A percentile compares a stretch with the other conserved stretches of the same genome.
phyloP scores from a whole-genome alignment of 2,329 filamentous ascomycete genomes.

The Arthroderma sp. region DNA sequence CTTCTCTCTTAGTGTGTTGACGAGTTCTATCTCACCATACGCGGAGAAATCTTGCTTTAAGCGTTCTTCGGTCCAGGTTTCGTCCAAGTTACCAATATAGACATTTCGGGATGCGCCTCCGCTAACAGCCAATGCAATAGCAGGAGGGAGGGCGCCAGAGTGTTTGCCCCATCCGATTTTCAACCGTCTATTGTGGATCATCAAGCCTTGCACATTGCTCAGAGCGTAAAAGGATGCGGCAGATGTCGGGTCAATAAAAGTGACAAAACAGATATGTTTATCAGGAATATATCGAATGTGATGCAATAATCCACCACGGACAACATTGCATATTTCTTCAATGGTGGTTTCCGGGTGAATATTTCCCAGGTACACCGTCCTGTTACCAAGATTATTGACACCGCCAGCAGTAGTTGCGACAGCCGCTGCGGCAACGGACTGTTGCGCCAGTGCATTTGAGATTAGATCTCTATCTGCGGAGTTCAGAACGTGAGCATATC shows the following conservation, averaged over 20 bases:
- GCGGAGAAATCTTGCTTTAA: constrained; percentile 93
- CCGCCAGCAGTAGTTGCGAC: constrained; percentile 94
- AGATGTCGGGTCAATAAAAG: constrained; percentile 96
- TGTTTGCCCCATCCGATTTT: constrained; percentile 99
- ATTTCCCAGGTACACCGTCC: constrained; percentile 95
- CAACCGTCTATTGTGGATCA: constrained; percentile 96
- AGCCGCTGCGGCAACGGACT: constrained; percentile 90
- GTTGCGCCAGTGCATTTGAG: constrained; percentile 88
- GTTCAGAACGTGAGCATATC: constrained; percentile 91
- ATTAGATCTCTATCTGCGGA: constrained; percentile 93
- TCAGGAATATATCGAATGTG: constrained; percentile 98
- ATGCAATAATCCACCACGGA: constrained; percentile 85
- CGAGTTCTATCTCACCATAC: constrained; percentile 93
- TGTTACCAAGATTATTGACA: constrained; percentile 92
- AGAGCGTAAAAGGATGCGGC: constrained; percentile 95
- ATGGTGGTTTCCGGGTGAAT: constrained; percentile 98
- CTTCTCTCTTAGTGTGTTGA: constrained; percentile 95
- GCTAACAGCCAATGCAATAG: constrained; percentile 89
- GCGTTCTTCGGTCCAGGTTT: constrained; percentile 93
- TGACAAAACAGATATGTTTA: constrained; percentile 99
- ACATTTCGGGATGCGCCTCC: constrained; percentile 97
- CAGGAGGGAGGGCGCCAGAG: constrained; percentile 86
- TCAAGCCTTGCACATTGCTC: constrained; percentile 91
- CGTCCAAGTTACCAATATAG: constrained; percentile 93
- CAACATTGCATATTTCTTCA: constrained; percentile 98